Evolutionary conservation across 805 yeast species (phyloP).

Genomic region (Candida chauliodis): DNA sequence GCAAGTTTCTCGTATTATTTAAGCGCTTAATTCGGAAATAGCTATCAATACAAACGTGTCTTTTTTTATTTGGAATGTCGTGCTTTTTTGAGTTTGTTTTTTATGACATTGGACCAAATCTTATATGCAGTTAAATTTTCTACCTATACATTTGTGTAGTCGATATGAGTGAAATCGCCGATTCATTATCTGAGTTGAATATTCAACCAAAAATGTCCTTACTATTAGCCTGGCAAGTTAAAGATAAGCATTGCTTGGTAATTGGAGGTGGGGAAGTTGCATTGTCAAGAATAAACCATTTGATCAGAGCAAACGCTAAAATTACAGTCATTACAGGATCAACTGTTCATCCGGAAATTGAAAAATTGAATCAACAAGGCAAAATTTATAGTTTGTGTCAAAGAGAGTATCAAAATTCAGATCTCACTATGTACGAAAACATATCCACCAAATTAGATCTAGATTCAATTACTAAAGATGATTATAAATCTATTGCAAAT

Average conservation of each 20-base stretch:
- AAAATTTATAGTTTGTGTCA: slow-evolving; percentile 38
- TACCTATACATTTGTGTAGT: too few species aligned
- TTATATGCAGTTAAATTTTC: too few species aligned
- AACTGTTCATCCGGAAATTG: slow-evolving; percentile 25
- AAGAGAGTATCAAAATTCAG: slow-evolving; percentile 45
- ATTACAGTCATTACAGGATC: slow-evolving; percentile 59
- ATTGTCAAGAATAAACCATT: slow-evolving; percentile 60
- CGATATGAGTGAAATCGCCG: background rate
- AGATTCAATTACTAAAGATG: slow-evolving; percentile 12
- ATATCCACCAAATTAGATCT: slow-evolving; percentile 1
- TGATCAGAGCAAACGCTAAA: slow-evolving; percentile 65
- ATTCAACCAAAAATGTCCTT: slow-evolving; percentile 48
- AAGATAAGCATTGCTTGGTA: slow-evolving; percentile 60
- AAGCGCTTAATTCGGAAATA: background rate
- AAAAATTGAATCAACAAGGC: slow-evolving; percentile 29
- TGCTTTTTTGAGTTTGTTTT: background rate
- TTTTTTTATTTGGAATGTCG: background rate
- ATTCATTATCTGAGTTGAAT: background rate
- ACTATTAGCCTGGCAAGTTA: slow-evolving; percentile 72
- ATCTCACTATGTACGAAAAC: slow-evolving; percentile 48
- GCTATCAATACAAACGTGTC: background rate
- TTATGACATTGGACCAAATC: too few species aligned
- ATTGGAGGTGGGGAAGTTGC: slow-evolving; percentile 83
- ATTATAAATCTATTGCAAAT: slow-evolving; percentile 27
- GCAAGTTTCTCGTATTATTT: slow-evolving; percentile 1